Evolutionary conservation across 2,329 filamentous ascomycete species (phyloP).

Genomic region (Colletotrichum tamarilloi): DNA sequence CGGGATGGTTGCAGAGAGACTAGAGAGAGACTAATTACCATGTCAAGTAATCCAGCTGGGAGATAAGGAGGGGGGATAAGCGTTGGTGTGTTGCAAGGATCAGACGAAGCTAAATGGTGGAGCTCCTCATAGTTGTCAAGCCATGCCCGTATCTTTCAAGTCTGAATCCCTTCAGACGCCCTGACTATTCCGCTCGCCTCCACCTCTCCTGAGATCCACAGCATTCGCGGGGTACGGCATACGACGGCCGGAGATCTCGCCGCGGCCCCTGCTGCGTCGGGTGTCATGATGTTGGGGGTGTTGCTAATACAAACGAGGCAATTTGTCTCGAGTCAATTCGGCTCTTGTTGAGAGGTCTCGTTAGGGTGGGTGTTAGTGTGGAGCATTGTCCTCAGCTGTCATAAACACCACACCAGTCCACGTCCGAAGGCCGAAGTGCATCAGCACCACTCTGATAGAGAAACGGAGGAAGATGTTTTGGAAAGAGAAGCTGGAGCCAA

Average conservation of each 20-base stretch:
- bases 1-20: background rate
- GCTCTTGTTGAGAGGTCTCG: background rate
- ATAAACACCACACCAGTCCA: background rate
- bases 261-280: background rate
- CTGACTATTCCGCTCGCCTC: conserved; percentile 15
- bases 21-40: background rate
- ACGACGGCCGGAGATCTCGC: conserved; percentile 18
- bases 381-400: conserved; percentile 4
- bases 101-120: conserved; percentile 27
- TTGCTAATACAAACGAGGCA: conserved; percentile 1
- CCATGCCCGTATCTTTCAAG: conserved; percentile 8
- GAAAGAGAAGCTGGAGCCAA: background rate
- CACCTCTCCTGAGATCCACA: conserved; percentile 9
- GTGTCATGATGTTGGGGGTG: background rate
- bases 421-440: background rate
- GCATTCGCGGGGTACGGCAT: conserved; percentile 22
- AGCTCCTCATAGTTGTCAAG: conserved; percentile 22
- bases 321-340: background rate
- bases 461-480: background rate
- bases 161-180: conserved; percentile 16
- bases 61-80: conserved; percentile 16
- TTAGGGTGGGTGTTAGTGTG: background rate
- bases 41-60: background rate
- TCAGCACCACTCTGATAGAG: conserved; percentile 4
- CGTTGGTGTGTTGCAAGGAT: conserved; percentile 8